Evolutionary conservation across 192 early-diverging fungal genomes (phyloP).

Genomic region (Coemansia javaensis): DNA sequence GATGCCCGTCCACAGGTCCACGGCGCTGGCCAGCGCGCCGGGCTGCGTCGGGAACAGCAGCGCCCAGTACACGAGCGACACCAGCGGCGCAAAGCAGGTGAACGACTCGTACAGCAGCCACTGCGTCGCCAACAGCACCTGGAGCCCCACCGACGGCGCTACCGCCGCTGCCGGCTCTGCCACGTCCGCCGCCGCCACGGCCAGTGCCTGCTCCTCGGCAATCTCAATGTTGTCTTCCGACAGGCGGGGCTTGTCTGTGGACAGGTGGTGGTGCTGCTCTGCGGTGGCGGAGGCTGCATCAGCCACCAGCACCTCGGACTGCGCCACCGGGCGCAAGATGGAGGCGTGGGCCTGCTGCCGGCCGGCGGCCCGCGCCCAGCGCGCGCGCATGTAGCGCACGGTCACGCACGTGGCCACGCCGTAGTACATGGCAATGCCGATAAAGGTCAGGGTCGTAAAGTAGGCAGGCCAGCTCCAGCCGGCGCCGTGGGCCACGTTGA

Average conservation of each 20-base stretch:
- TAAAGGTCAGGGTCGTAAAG: slow-evolving; percentile 42
- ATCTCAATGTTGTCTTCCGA: background rate
- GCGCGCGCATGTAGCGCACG: background rate
- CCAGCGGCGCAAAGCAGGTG: slow-evolving; percentile 39
- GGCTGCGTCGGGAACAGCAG: slow-evolving; percentile 27
- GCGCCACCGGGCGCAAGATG: too few relatives aligned
- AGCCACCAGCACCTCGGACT: too few relatives aligned
- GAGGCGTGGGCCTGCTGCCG: too few relatives aligned
- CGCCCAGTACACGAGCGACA: slow-evolving; percentile 40
- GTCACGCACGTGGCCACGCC: slow-evolving; percentile 28
- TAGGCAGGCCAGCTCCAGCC: slow-evolving; percentile 49
- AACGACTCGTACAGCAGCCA: slow-evolving; percentile 45
- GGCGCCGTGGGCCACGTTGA: slow-evolving; percentile 32
- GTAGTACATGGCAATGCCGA: slow-evolving; percentile 38
- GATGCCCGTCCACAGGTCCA: slow-evolving; percentile 34
- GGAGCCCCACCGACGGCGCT: slow-evolving; percentile 10
- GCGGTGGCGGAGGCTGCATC: too few relatives aligned
- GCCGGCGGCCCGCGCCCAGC: too few relatives aligned
- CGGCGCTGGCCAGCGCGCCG: slow-evolving; percentile 2
- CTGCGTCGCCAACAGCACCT: slow-evolving; percentile 27
- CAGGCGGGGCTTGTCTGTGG: too few relatives aligned
- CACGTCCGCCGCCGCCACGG: background rate
- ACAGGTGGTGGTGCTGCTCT: too few relatives aligned
- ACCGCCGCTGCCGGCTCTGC: background rate
- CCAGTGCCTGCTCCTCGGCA: background rate